Conservation (phyloP, 495 filamentous ascomycete species). For the Trichoderma asperelloides region DNA sequence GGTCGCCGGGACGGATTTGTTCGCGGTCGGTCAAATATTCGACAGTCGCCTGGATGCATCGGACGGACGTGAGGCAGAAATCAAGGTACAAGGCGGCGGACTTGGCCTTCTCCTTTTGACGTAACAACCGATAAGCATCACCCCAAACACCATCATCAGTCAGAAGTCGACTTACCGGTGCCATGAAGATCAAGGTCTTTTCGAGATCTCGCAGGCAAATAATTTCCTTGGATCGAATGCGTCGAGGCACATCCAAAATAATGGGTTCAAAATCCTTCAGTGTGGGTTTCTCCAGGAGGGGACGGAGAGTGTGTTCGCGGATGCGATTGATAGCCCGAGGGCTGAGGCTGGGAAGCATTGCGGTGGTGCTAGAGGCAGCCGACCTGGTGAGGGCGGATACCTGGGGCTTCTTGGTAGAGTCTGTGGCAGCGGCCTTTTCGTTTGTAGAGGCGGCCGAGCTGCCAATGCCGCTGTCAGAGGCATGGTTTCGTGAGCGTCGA, state of each 20-base stretch:
- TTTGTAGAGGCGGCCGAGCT: conserved; percentile 42
- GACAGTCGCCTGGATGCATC: conserved; percentile 74
- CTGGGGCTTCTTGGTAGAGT: conserved; percentile 22
- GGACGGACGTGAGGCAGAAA: conserved; percentile 81
- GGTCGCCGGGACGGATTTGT: conserved; percentile 68
- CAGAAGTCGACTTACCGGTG: conserved; percentile 67
- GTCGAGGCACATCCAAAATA: conserved; percentile 61
- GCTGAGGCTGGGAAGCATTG: conserved; percentile 35
- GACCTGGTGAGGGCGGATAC: conserved; percentile 41
- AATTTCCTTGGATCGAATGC: conserved; percentile 72
- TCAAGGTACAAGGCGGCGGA: conserved; percentile 60
- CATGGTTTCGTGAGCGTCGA: conserved; percentile 43
- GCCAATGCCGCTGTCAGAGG: conserved; percentile 54
- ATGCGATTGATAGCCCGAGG: conserved; percentile 44
- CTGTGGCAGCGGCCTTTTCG: conserved; percentile 22
- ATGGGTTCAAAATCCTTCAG: conserved; percentile 74
- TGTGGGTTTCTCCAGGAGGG: conserved; percentile 36
- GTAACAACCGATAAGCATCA: conserved; percentile 57
- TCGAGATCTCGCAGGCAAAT: conserved; percentile 80
- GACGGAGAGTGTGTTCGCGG: conserved; percentile 43
- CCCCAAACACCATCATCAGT: conserved; percentile 42
- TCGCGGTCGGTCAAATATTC: conserved; percentile 72
- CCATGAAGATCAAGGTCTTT: conserved; percentile 77
- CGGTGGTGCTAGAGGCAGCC: conserved; percentile 26
- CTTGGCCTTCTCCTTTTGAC: conserved; percentile 65